Evolutionary conservation across 495 filamentous ascomycete species (phyloP).

Genomic region (Trichoderma gamsii): DNA sequence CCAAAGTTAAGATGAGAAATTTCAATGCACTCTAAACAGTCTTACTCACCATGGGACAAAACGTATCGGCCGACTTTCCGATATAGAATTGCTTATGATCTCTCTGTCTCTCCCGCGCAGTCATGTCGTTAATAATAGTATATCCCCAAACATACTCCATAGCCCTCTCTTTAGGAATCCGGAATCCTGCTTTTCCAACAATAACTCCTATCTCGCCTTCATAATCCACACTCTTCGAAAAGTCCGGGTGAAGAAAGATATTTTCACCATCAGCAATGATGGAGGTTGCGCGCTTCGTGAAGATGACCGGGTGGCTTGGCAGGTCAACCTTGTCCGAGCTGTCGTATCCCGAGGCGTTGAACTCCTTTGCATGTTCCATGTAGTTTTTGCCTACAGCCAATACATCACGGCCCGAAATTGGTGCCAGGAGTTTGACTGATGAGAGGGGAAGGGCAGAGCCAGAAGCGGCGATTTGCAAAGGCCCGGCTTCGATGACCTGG

Average conservation of each 20-base stretch:
- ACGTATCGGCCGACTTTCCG: slow-evolving; percentile 50
- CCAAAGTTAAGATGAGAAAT: slow-evolving; percentile 8
- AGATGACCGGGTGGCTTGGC: slow-evolving; percentile 5
- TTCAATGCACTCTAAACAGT: background rate
- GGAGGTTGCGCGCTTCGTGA: slow-evolving; percentile 50
- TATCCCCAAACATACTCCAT: slow-evolving; percentile 51
- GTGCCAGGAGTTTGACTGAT: slow-evolving; percentile 39
- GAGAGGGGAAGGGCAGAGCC: slow-evolving; percentile 32
- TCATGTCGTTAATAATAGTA: slow-evolving; percentile 54
- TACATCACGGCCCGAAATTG: slow-evolving; percentile 47
- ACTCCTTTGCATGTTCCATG: slow-evolving; percentile 37
- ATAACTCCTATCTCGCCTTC: slow-evolving; percentile 55
- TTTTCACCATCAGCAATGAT: slow-evolving; percentile 40
- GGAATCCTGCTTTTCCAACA: slow-evolving; percentile 44
- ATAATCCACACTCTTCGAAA: slow-evolving; percentile 48
- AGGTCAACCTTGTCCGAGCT: background rate
- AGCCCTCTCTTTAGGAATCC: slow-evolving; percentile 40
- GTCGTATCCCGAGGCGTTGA: background rate
- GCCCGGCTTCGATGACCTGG: slow-evolving; percentile 44
- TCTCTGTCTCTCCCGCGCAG: slow-evolving; percentile 49
- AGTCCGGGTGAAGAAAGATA: slow-evolving; percentile 41
- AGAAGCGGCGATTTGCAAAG: slow-evolving; percentile 27
- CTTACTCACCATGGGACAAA: slow-evolving; percentile 45
- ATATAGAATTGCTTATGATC: slow-evolving; percentile 56
- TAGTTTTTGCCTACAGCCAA: slow-evolving; percentile 53